Conservation (phyloP, 2,329 filamentous ascomycete genomes). For the Cordyceps cateniannulata region DNA sequence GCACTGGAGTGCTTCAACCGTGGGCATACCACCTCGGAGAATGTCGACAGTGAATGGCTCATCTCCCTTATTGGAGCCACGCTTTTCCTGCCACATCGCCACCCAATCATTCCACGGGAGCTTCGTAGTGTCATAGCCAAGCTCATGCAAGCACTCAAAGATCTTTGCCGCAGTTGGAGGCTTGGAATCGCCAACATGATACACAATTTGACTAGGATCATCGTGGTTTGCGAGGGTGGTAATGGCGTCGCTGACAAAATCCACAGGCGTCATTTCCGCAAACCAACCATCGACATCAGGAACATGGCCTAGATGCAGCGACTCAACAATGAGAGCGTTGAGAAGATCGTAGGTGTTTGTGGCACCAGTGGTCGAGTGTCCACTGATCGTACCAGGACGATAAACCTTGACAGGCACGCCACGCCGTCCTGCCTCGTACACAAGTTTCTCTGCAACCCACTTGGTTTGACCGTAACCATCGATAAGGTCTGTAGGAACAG, state of each 20-base stretch:
- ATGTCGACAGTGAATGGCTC: constrained; percentile 74
- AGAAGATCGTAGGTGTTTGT: constrained; percentile 75
- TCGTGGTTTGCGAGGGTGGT: constrained; percentile 61
- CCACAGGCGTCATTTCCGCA: constrained; percentile 77
- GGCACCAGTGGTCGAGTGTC: constrained; percentile 67
- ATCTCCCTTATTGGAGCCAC: constrained; percentile 58
- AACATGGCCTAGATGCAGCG: constrained; percentile 62
- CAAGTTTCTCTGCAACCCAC: constrained; percentile 73
- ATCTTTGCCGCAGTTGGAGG: constrained; percentile 61
- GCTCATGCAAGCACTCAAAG: constrained; percentile 55
- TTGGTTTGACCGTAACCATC: constrained; percentile 77
- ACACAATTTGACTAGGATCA: constrained; percentile 56
- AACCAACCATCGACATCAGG: constrained; percentile 70
- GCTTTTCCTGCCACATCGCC: constrained; percentile 63
- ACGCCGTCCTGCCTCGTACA: constrained; percentile 60
- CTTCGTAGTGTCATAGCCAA: constrained; percentile 64
- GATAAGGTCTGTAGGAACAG: constrained; percentile 60
- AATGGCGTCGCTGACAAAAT: constrained; percentile 72
- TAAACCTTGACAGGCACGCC: constrained; percentile 66
- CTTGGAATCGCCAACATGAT: constrained; percentile 68
- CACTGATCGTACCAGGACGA: constrained; percentile 70
- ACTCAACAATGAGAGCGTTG: constrained; percentile 70
- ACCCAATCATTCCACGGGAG: constrained; percentile 71
- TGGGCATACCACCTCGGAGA: constrained; percentile 74
- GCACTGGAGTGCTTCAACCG: constrained; percentile 60